Percentiles rank a stretch among this genome's conserved stretches.
Conservation (phyloP, 164 flowering plant species). For the Chloranthus sessilifolius region DNA sequence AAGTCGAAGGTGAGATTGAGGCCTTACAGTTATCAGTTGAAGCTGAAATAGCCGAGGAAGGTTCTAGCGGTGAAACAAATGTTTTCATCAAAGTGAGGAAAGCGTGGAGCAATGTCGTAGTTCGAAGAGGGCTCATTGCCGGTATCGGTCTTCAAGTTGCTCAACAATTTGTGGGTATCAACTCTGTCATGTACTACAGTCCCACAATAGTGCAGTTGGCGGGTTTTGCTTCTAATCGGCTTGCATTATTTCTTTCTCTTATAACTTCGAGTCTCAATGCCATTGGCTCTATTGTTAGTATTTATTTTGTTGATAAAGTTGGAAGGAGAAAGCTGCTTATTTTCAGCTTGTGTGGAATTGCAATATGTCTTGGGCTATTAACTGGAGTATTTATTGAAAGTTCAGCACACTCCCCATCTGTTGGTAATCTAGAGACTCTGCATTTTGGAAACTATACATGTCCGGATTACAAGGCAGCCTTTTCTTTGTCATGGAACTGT, state of each 20-base stretch:
- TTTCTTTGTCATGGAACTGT: constrained; percentile 56
- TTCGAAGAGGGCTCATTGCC: constrained; percentile 62
- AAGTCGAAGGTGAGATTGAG: constrained; percentile 49
- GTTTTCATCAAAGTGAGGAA: not conserved
- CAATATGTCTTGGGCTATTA: constrained; percentile 32
- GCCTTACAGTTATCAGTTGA: constrained; percentile 45
- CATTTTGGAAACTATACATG: constrained; percentile 62
- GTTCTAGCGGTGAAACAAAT: constrained; percentile 22
- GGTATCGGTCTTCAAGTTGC: constrained; percentile 77
- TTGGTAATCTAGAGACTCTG: constrained; percentile 27
- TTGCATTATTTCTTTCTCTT: constrained; percentile 72
- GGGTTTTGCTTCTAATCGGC: constrained; percentile 69
- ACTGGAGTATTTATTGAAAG: constrained; percentile 35
- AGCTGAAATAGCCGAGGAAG: constrained; percentile 44
- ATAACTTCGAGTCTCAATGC: constrained; percentile 76
- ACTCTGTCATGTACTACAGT: constrained; percentile 85
- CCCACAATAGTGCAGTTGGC: constrained; percentile 73
- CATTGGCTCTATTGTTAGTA: constrained; percentile 62
- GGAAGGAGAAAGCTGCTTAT: constrained; percentile 71
- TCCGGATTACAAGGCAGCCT: constrained; percentile 21
- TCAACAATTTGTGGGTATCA: constrained; percentile 85
- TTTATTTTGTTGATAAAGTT: constrained; percentile 50
- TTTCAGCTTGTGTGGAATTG: constrained; percentile 57
- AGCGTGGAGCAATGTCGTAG: constrained; percentile 12
- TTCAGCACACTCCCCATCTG: constrained; percentile 36